phyloP scores from a whole-genome alignment of 2,329 filamentous ascomycete genomes.

The Chrysosphaeria jannelii region DNA sequence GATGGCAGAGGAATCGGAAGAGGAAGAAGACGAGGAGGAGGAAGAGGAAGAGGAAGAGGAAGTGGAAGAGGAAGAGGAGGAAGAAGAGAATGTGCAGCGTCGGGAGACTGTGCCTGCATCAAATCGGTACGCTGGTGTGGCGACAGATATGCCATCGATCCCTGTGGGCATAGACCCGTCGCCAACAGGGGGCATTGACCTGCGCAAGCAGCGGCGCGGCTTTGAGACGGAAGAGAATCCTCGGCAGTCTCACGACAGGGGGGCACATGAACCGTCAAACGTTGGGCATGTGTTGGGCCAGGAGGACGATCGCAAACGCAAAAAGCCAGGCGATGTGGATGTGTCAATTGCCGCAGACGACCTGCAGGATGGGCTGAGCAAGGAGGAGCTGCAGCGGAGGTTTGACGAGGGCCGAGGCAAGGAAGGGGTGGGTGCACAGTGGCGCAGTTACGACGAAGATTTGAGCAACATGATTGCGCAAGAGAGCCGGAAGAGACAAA shows the following conservation, averaged over 20 bases:
- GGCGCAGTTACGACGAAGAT: slow-evolving; percentile 46
- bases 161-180: slow-evolving; percentile 37
- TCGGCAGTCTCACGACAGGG: slow-evolving; percentile 52
- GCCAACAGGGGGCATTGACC: slow-evolving; percentile 62
- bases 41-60: slow-evolving; percentile 38
- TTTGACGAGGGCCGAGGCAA: slow-evolving; percentile 46
- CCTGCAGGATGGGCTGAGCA: slow-evolving; percentile 50
- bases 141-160: slow-evolving; percentile 45
- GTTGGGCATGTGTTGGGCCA: slow-evolving; percentile 40
- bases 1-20: slow-evolving; percentile 42
- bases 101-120: no score
- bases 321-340: slow-evolving; percentile 90
- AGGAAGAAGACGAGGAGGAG: slow-evolving; percentile 25
- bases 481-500: slow-evolving; percentile 70
- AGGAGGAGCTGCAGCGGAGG: slow-evolving; percentile 50
- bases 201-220: slow-evolving; percentile 61
- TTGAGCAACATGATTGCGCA: slow-evolving; percentile 86
- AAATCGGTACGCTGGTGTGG: slow-evolving; percentile 50
- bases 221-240: slow-evolving; percentile 64
- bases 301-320: slow-evolving; percentile 61
- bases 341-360: slow-evolving; percentile 72
- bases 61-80: slow-evolving; percentile 35
- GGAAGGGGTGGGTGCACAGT: slow-evolving; percentile 35
- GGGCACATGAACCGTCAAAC: slow-evolving; percentile 59
- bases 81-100: slow-evolving; percentile 45